These are phyloP conservation scores for Globisporangium apiculatum DNA, from an alignment of 352 stramenopile species.

Conservation along the genomic window DNA sequence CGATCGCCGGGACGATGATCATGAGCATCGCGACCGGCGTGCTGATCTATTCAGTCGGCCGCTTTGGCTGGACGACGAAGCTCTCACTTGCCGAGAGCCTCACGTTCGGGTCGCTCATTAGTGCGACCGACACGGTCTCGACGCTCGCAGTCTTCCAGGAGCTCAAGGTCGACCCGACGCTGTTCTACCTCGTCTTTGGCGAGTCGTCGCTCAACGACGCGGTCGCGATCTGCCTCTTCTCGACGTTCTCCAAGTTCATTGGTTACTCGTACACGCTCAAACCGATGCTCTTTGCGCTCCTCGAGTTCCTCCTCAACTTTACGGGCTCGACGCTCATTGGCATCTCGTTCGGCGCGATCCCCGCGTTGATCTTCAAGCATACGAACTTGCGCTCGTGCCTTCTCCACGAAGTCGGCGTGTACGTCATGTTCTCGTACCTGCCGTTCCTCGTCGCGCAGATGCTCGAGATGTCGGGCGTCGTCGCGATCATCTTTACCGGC, in stretches of 20 bases:
- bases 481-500: conserved; percentile 91
- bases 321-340: conserved; percentile 86
- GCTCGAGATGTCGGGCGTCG: conserved; percentile 86
- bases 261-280: conserved; percentile 77
- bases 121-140: conserved; percentile 91
- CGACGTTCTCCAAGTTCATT: conserved; percentile 91
- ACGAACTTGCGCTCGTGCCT: conserved; percentile 82
- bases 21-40: conserved; percentile 84
- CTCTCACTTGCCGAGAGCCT: conserved; percentile 86
- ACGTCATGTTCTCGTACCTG: conserved; percentile 85
- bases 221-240: conserved; percentile 91
- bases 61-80: conserved; percentile 57
- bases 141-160: conserved; percentile 90
- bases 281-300: conserved; percentile 66
- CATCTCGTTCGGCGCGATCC: conserved; percentile 73
- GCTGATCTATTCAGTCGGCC: conserved; percentile 61
- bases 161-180: conserved; percentile 81
- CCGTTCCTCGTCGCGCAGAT: conserved; percentile 70
- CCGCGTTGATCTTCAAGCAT: conserved; percentile 87
- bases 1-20: conserved; percentile 86
- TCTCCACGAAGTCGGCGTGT: conserved; percentile 86
- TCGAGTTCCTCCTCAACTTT: conserved; percentile 90
- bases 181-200: conserved; percentile 95
- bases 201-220: conserved; percentile 94
- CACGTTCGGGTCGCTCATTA: conserved; percentile 91